These are phyloP conservation scores for Fragaria vesca DNA, from an alignment of 306 rosid species.

Conservation along the genomic window DNA sequence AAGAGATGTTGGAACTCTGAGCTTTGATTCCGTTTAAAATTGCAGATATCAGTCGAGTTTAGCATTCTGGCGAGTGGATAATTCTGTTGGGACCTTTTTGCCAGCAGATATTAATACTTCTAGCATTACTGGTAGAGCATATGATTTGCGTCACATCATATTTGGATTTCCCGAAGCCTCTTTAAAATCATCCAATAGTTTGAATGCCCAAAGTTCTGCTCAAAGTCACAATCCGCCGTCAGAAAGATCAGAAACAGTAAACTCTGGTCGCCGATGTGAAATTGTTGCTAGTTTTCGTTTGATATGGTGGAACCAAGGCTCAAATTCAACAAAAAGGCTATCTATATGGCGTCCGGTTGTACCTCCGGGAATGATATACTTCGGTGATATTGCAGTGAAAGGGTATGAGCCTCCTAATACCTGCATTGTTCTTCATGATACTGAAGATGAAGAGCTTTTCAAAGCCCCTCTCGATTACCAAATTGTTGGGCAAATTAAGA, in stretches of 20 bases:
- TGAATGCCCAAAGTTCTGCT: constrained; percentile 41
- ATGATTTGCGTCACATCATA: constrained; percentile 68
- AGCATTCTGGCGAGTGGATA: constrained; percentile 91
- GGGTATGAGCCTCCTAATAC: constrained; percentile 96
- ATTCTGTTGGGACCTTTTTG: constrained; percentile 87
- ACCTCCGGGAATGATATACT: constrained; percentile 74
- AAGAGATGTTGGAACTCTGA: background rate
- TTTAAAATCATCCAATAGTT: constrained; percentile 30
- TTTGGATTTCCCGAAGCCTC: constrained; percentile 63
- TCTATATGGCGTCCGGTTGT: constrained; percentile 96
- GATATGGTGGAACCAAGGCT: constrained; percentile 92
- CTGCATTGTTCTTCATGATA: constrained; percentile 75
- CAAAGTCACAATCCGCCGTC: constrained; percentile 35
- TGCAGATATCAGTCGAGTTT: constrained; percentile 56
- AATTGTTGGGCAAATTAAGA: constrained; percentile 79
- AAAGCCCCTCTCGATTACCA: constrained; percentile 80
- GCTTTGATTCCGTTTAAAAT: constrained; percentile 14
- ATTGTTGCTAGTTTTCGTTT: constrained; percentile 79
- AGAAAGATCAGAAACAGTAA: constrained; percentile 45
- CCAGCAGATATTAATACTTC: constrained; percentile 63
- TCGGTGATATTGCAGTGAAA: constrained; percentile 83
- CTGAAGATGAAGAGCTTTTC: constrained; percentile 60
- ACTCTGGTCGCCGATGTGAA: constrained; percentile 60
- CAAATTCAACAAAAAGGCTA: constrained; percentile 62
- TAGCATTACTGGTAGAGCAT: constrained; percentile 55